Conservation (phyloP, 495 filamentous ascomycete genomes). For the Cercophora scortea region DNA sequence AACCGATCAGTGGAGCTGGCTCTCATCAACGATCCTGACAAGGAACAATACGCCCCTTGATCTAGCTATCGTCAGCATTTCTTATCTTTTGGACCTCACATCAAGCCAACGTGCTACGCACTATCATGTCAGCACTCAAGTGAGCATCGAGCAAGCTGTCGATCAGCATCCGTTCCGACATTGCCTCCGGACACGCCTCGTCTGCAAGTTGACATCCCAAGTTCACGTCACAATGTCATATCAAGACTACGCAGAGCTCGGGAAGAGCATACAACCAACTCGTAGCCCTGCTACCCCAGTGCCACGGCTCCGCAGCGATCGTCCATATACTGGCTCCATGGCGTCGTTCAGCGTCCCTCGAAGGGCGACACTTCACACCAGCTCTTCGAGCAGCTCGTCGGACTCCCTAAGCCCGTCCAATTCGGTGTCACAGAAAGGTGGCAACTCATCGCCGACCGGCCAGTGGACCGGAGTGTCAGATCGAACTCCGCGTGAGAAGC, state of each 20-base stretch:
- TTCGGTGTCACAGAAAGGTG: slow-evolving; percentile 11
- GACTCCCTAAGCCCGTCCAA: slow-evolving; percentile 15
- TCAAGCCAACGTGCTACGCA: not conserved
- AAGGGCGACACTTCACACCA: slow-evolving; percentile 7
- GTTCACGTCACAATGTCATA: slow-evolving; percentile 10
- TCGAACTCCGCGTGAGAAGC: not conserved
- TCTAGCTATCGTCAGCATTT: too few species aligned
- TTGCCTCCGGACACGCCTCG: not conserved
- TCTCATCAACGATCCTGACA: not conserved
- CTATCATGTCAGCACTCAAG: not conserved
- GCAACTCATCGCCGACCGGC: slow-evolving; percentile 2
- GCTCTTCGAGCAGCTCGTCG: slow-evolving; percentile 11
- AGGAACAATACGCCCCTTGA: too few species aligned
- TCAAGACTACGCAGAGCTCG: slow-evolving; percentile 14
- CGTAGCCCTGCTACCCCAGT: not conserved
- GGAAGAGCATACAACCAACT: slow-evolving; percentile 6
- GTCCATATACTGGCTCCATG: slow-evolving; percentile 9
- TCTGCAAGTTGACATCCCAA: not conserved
- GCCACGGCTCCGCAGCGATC: slow-evolving; percentile 4
- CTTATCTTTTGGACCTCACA: too few species aligned
- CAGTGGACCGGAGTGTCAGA: not conserved
- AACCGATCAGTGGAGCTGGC: not conserved
- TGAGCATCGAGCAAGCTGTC: not conserved
- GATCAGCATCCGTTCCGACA: too few species aligned
- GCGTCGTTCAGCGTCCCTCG: slow-evolving; percentile 16